Conservation (phyloP, 2,329 filamentous ascomycete genomes). For the Fusarium armeniacum region DNA sequence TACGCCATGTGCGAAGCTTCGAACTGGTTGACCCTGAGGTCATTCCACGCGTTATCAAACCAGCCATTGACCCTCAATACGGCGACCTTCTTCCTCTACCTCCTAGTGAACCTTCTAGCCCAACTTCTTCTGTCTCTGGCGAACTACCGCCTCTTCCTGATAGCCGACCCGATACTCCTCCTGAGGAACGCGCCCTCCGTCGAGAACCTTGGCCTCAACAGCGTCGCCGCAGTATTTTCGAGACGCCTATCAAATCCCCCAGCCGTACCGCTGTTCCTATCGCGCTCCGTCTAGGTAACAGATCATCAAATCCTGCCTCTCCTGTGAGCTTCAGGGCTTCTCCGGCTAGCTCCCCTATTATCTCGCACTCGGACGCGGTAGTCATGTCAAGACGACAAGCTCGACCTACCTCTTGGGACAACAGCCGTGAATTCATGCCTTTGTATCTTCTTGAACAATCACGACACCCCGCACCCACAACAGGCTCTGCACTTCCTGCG, state of each 20-base stretch:
- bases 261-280: conserved; percentile 72
- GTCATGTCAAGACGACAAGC: conserved; percentile 56
- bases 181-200: conserved; percentile 60
- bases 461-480: conserved; percentile 56
- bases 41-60: conserved; percentile 69
- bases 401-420: conserved; percentile 73
- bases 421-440: conserved; percentile 79
- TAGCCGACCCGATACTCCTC: conserved; percentile 70
- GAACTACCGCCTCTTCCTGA: conserved; percentile 70
- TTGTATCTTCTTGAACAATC: conserved; percentile 82
- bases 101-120: conserved; percentile 69
- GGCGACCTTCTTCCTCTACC: conserved; percentile 75
- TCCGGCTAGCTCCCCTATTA: conserved; percentile 54
- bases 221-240: conserved; percentile 65
- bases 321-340: conserved; percentile 59
- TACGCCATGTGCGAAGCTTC: conserved; percentile 46
- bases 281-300: conserved; percentile 66
- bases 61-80: conserved; percentile 76
- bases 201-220: conserved; percentile 60
- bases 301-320: conserved; percentile 59
- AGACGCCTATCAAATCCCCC: conserved; percentile 64
- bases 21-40: conserved; percentile 70
- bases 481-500: conserved; percentile 62
- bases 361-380: conserved; percentile 53
- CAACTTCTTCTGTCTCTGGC: conserved; percentile 52